Percentiles rank a stretch among this genome's conserved stretches.
Conservation (phyloP, 2,329 filamentous ascomycete species). For the Xylariaceae sp. region DNA sequence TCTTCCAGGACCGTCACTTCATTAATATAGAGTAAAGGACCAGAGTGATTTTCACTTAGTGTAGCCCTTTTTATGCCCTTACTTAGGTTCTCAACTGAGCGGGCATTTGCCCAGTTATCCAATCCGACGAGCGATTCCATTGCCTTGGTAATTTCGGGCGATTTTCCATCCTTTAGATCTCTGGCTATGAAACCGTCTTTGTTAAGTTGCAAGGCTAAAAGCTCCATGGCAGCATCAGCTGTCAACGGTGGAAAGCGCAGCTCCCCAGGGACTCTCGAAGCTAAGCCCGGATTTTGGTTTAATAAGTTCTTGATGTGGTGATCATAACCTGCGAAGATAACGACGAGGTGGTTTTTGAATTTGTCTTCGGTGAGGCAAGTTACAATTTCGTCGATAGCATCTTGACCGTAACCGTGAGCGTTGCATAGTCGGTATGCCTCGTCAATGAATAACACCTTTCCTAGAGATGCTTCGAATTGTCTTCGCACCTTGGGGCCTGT, state of each 20-base stretch:
- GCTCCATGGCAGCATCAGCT: neutral
- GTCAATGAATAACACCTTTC: constrained; percentile 73
- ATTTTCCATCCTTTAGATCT: neutral
- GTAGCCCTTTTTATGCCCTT: constrained; percentile 5
- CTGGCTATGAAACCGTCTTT: neutral
- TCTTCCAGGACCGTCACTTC: neutral
- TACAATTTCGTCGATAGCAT: constrained; percentile 51
- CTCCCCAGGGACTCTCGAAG: constrained; percentile 19
- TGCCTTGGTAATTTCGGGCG: neutral
- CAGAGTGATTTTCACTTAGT: neutral
- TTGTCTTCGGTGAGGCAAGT: constrained; percentile 8
- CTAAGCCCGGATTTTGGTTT: constrained; percentile 23
- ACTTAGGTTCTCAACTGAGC: constrained; percentile 15
- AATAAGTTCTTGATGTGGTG: constrained; percentile 20
- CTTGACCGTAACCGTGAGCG: constrained; percentile 62
- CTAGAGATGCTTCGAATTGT: constrained; percentile 60
- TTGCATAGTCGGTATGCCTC: constrained; percentile 71
- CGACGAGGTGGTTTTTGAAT: constrained; percentile 9
- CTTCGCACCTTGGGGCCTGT: constrained; percentile 64
- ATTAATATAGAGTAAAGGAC: neutral
- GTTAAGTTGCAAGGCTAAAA: constrained; percentile 9
- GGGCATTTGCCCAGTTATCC: constrained; percentile 16
- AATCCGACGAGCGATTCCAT: constrained; percentile 7
- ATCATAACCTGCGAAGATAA: constrained; percentile 11
- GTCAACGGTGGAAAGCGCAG: constrained; percentile 19